A percentile compares a stretch with the other conserved stretches of the same genome.
phyloP scores from a whole-genome alignment of 2,329 filamentous ascomycete genomes.

The Pseudogymnoascus sp. region DNA sequence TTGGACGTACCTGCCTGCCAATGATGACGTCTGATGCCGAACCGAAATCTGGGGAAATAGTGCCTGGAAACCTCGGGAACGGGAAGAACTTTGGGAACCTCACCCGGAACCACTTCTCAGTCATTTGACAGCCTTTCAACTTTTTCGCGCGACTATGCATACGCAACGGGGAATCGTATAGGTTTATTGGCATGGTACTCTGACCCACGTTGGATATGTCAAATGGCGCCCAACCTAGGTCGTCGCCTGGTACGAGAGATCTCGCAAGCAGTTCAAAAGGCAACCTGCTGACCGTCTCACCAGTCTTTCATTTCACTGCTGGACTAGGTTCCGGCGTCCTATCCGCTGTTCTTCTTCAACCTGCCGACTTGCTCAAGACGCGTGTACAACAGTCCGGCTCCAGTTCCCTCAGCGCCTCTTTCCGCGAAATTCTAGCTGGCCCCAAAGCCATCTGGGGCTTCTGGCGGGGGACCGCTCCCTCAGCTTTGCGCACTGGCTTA shows the following conservation, averaged over 20 bases:
- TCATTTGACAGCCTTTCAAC: background rate
- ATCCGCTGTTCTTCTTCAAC: constrained; percentile 84
- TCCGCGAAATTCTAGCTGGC: constrained; percentile 60
- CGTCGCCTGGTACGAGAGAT: constrained; percentile 37
- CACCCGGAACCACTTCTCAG: background rate
- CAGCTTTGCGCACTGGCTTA: constrained; percentile 84
- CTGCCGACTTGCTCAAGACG: constrained; percentile 92
- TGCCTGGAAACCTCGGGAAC: constrained; percentile 4
- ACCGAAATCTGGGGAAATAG: constrained; percentile 8
- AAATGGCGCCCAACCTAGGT: constrained; percentile 39
- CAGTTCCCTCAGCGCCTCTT: constrained; percentile 57
- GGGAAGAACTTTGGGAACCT: constrained; percentile 1
- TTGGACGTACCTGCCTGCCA: constrained; percentile 1
- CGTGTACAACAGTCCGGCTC: constrained; percentile 80
- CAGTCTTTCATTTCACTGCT: constrained; percentile 78
- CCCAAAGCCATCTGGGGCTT: constrained; percentile 58
- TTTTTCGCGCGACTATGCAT: constrained; percentile 1
- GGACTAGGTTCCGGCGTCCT: constrained; percentile 80
- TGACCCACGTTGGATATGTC: constrained; percentile 34
- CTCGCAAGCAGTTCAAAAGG: background rate
- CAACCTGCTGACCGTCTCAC: background rate
- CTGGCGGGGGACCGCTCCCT: constrained; percentile 89
- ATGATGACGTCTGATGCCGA: background rate
- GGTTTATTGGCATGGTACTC: constrained; percentile 6
- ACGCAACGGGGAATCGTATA: background rate